Evolutionary conservation across 2,329 filamentous ascomycete genomes (phyloP).

Genomic region (Plenodomus biglobosus): DNA sequence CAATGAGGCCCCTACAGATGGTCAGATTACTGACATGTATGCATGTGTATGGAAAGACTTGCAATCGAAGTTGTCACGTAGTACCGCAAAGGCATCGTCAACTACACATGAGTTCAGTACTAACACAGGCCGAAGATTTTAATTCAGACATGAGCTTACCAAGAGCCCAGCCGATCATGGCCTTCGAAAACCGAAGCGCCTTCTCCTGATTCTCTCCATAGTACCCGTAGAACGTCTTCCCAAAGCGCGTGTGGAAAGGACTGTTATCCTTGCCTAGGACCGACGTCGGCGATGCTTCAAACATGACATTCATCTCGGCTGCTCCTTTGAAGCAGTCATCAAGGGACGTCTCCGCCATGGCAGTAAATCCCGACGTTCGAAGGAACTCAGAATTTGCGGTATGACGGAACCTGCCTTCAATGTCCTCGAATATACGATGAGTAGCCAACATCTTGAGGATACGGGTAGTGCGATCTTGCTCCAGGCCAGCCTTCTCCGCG

Average conservation of each 20-base stretch:
- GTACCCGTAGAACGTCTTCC: conserved; percentile 1
- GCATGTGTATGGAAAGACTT: neutral
- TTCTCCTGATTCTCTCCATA: neutral
- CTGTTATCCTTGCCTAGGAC: neutral
- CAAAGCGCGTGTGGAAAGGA: conserved; percentile 3
- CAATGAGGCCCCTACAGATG: neutral
- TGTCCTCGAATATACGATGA: conserved; percentile 25
- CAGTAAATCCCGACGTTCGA: neutral
- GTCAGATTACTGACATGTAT: neutral
- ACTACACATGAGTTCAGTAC: neutral
- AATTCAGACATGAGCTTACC: conserved; percentile 1
- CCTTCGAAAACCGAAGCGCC: conserved; percentile 2
- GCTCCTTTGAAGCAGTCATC: conserved; percentile 7
- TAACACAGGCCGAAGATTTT: neutral
- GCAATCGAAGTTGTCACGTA: conserved; percentile 5
- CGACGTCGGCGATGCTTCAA: conserved; percentile 2
- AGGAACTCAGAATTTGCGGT: conserved; percentile 1
- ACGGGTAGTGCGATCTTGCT: conserved; percentile 18
- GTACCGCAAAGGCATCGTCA: conserved; percentile 1
- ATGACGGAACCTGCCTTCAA: conserved; percentile 9
- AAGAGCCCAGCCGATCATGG: conserved; percentile 4
- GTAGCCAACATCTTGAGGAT: conserved; percentile 27
- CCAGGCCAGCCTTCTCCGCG: conserved; percentile 20
- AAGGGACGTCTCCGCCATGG: conserved; percentile 1
- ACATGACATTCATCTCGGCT: conserved; percentile 1